Evolutionary conservation across 2,329 filamentous ascomycete genomes (phyloP).

Genomic region (Chaetomium sp.): DNA sequence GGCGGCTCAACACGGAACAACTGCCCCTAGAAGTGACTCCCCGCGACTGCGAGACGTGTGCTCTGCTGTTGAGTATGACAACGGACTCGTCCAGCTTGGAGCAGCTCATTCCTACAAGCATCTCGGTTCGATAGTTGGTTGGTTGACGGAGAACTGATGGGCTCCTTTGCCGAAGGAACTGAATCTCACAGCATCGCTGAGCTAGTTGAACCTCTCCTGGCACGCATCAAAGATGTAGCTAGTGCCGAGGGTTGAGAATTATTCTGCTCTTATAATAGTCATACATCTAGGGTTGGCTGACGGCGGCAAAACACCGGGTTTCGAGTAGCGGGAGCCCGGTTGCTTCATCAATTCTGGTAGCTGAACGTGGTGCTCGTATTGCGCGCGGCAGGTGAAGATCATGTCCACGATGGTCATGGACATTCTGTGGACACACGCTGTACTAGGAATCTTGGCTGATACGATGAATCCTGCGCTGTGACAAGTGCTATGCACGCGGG

Average conservation of each 20-base stretch:
- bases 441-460: no score
- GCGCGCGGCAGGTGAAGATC: not conserved
- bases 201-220: constrained; percentile 6
- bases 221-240: not conserved
- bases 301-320: no score
- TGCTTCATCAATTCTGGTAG: no score
- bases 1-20: constrained; percentile 20
- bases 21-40: constrained; percentile 24
- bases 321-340: no score
- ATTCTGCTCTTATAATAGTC: no score
- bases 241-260: no score
- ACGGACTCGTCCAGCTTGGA: constrained; percentile 1
- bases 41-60: constrained; percentile 7
- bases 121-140: constrained; percentile 13
- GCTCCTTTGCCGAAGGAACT: not conserved
- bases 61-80: constrained; percentile 14
- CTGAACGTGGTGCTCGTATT: not conserved
- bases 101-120: not conserved
- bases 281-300: no score
- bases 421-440: not conserved
- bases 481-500: no score
- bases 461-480: no score
- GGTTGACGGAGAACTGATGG: constrained; percentile 9
- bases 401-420: not conserved
- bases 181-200: not conserved